These are phyloP conservation scores for Vitis hybrid DNA, from an alignment of 177 flowering plant genomes.

Conservation along the genomic window DNA sequence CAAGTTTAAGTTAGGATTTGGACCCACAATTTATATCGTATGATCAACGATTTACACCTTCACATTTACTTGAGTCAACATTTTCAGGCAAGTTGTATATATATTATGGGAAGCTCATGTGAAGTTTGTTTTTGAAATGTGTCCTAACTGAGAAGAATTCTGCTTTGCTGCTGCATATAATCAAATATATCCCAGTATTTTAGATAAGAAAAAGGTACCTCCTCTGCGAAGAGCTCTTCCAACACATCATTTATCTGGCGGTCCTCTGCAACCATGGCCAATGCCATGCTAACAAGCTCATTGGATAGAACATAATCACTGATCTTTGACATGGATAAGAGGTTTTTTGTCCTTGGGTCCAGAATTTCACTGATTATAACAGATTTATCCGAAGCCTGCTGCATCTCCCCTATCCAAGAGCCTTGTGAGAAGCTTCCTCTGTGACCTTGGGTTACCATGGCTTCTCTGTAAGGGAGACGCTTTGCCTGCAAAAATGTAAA, in stretches of 20 bases:
- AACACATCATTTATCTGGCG: conserved; percentile 77
- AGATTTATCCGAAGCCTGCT: conserved; percentile 80
- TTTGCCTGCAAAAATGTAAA: conserved; percentile 53
- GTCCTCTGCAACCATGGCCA: conserved; percentile 92
- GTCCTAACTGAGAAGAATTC: too few species aligned
- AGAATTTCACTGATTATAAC: conserved; percentile 86
- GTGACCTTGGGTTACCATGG: conserved; percentile 33
- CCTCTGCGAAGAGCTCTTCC: conserved; percentile 87
- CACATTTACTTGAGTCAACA: too few species aligned
- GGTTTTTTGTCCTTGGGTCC: conserved; percentile 83
- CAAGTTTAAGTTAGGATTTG: too few species aligned
- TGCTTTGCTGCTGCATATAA: too few species aligned
- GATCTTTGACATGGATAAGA: conserved; percentile 80
- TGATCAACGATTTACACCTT: too few species aligned
- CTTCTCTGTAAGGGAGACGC: conserved; percentile 67
- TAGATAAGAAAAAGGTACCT: conserved; percentile 39
- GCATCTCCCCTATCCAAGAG: conserved; percentile 92
- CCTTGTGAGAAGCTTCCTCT: conserved; percentile 63
- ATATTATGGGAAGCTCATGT: too few species aligned
- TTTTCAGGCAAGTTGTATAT: too few species aligned
- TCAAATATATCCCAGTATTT: neutral
- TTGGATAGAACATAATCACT: conserved; percentile 88
- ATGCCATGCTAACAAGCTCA: conserved; percentile 91
- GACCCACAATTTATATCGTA: too few species aligned
- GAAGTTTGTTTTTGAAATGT: too few species aligned